Evolutionary conservation across 225 moss, liverwort and hornwort genomes (phyloP).

Genomic region (Pleurozium schreberi): DNA sequence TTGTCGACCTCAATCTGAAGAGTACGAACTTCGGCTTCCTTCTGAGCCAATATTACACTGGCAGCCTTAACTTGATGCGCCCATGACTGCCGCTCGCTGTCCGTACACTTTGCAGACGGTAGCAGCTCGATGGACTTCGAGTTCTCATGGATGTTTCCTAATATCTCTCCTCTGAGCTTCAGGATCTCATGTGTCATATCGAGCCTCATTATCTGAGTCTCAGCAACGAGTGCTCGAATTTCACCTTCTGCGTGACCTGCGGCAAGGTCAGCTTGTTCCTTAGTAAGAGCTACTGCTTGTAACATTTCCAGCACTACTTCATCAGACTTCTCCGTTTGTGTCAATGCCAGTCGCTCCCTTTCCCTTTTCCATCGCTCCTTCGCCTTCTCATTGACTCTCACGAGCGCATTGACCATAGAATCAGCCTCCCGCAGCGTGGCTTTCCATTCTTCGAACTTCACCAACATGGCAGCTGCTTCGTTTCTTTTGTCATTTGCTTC

Average conservation of each 20-base stretch:
- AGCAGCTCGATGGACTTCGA: constrained; percentile 3
- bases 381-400: constrained; percentile 75
- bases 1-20: constrained; percentile 37
- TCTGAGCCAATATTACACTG: constrained; percentile 22
- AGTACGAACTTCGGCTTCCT: constrained; percentile 19
- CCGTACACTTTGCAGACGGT: constrained; percentile 32
- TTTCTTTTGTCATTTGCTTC: constrained; percentile 65
- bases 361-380: constrained; percentile 70
- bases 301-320: constrained; percentile 40
- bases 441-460: constrained; percentile 79
- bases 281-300: constrained; percentile 35
- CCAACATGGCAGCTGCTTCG: constrained; percentile 68
- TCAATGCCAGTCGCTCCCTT: constrained; percentile 30
- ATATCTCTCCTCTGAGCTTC: constrained; percentile 31
- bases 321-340: constrained; percentile 24
- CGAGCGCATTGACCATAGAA: constrained; percentile 69
- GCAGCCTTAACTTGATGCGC: constrained; percentile 39
- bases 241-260: constrained; percentile 28
- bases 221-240: constrained; percentile 28
- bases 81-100: constrained; percentile 42
- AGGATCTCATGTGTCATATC: constrained; percentile 36
- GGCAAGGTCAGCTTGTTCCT: constrained; percentile 35
- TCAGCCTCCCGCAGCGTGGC: constrained; percentile 75
- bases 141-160: constrained; percentile 11
- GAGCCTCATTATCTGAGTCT: constrained; percentile 37